A percentile compares a stretch with the other conserved stretches of the same genome.
These are phyloP conservation scores for Parachaetomium inaequale DNA, from an alignment of 495 filamentous ascomycete species.

Conservation along the genomic window DNA sequence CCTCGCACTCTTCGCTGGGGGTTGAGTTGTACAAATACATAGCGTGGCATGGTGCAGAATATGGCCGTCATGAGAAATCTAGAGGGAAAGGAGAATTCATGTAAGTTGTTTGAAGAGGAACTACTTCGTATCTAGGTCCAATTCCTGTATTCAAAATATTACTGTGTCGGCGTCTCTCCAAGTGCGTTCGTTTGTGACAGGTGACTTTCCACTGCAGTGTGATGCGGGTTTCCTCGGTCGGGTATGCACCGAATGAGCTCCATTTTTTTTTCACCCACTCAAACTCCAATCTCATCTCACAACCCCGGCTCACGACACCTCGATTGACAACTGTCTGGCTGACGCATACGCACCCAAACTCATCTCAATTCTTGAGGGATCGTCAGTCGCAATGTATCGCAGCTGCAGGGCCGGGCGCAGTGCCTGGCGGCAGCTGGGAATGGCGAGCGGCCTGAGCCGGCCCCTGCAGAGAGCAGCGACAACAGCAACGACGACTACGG, in stretches of 20 bases:
- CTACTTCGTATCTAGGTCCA: not conserved
- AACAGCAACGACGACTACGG: not conserved
- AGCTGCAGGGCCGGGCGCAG: not conserved
- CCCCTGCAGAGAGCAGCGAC: not conserved
- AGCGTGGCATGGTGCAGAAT: not conserved
- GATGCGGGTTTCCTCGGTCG: no score
- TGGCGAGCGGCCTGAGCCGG: not conserved
- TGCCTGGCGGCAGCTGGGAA: constrained; percentile 5
- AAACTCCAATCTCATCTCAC: not conserved
- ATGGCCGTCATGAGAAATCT: no score
- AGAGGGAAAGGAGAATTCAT: no score
- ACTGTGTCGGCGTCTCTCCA: no score
- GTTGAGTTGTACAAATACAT: constrained; percentile 1
- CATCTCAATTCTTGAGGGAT: not conserved
- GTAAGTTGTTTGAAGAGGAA: no score
- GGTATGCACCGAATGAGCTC: no score
- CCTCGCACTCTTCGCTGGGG: not conserved
- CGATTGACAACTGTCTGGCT: not conserved
- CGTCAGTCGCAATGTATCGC: not conserved
- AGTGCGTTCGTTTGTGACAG: no score
- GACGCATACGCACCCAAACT: not conserved
- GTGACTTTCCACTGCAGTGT: no score
- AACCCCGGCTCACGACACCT: not conserved
- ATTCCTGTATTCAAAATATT: no score
- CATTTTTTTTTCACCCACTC: not conserved